Conservation (phyloP, 1,284 basidiomycete species). For the Cryptococcus depauperatus region DNA sequence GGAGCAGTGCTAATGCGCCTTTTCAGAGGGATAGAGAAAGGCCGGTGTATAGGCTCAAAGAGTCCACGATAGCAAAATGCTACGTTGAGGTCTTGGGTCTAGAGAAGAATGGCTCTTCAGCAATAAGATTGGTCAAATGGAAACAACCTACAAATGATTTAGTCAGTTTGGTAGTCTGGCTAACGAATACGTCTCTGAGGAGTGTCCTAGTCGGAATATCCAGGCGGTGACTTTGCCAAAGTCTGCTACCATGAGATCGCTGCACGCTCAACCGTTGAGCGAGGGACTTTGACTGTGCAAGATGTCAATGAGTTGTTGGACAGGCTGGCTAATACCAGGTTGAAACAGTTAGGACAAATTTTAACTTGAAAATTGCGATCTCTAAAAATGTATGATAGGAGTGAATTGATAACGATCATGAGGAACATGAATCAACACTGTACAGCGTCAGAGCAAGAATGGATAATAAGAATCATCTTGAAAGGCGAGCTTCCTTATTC, state of each 20-base stretch:
- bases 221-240: conserved; percentile 70
- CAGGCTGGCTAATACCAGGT: conserved; percentile 48
- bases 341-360: conserved; percentile 23
- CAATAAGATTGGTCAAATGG: conserved; percentile 75
- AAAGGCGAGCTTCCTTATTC: conserved; percentile 51
- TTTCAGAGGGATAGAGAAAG: conserved; percentile 79
- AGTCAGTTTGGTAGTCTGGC: not conserved
- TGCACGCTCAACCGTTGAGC: conserved; percentile 72
- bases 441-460: conserved; percentile 75
- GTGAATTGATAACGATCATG: conserved; percentile 63
- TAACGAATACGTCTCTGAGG: not conserved
- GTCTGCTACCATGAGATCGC: conserved; percentile 76
- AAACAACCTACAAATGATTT: conserved; percentile 57
- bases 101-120: conserved; percentile 65
- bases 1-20: not conserved
- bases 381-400: conserved; percentile 47
- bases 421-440: conserved; percentile 66
- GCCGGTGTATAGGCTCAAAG: conserved; percentile 81
- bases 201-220: conserved; percentile 12
- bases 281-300: conserved; percentile 65
- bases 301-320: conserved; percentile 73
- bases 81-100: conserved; percentile 83
- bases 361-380: not conserved
- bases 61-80: conserved; percentile 78
- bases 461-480: conserved; percentile 86